Evolutionary conservation across 1,139 yeast species (phyloP), one percentile per base, ranked within the genome.

Genomic region (Candida pseudoviswanathii): DNA sequence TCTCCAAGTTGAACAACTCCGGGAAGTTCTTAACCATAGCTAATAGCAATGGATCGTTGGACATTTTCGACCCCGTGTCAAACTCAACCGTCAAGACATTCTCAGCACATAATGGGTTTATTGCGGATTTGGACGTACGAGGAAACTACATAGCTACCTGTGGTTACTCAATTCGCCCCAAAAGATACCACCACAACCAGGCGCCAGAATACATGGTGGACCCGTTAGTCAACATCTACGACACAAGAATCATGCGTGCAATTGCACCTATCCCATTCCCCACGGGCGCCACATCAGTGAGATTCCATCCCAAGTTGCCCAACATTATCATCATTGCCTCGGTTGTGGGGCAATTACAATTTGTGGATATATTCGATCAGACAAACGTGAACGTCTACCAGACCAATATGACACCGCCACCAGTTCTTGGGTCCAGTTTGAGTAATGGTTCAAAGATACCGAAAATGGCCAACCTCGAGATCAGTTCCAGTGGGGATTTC

Each of bases 241-340:
- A 94, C 64, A 67, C 90, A 33, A 77, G 96, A 53, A 81, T 84
- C 56, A 77, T 89, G 82, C 79, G 82, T 51, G 80, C 94, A 2
- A 67, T 87, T 49, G 77, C 96, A 0, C 97, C 98, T 2, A 75
- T 92, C 3, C 85, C 97, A 2, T 91, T 91, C 64, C 89, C 96
- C 0, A 86, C 91, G 0, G 98, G 98, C 3, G 97, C 98, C 1
- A 79, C 89, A 5, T 87, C 81, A 63, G 95, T 88, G 1, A 78
- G 87, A 46, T 77, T 92, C 55, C 98, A 92, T 67, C 97, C 98
- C 3, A 88, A 88, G 54, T 67, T 91, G 51, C 88, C 97, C 9
- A 88, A 90, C 40, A 84, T 89, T 45, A 81, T 91, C 41, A 67
- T 91, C 8, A 83, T 89, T 21, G 86, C 90, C 0, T 87, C 97